Evolutionary conservation across 2,329 filamentous ascomycete genomes (phyloP).

Genomic region (Verticillium klebahnii): DNA sequence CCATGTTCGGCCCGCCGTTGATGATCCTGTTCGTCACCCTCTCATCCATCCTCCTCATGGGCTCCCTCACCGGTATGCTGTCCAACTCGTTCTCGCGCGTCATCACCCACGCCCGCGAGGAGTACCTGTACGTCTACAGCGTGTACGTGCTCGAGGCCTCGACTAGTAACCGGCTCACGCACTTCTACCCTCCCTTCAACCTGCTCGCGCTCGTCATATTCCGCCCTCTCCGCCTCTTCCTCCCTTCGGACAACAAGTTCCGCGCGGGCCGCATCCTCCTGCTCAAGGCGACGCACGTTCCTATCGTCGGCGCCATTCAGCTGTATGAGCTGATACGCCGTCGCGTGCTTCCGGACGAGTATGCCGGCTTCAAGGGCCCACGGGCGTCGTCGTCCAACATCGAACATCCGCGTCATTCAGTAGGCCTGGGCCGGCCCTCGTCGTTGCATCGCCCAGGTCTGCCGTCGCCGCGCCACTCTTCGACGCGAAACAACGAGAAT

Average conservation of each 20-base stretch:
- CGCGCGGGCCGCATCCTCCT: slow-evolving; percentile 57
- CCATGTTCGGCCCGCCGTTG: slow-evolving; percentile 53
- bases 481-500: slow-evolving; percentile 11
- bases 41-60: slow-evolving; percentile 74
- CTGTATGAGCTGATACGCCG: slow-evolving; percentile 55
- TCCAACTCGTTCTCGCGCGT: slow-evolving; percentile 69
- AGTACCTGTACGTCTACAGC: slow-evolving; percentile 74
- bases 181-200: slow-evolving; percentile 68
- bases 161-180: slow-evolving; percentile 63
- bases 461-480: slow-evolving; percentile 15
- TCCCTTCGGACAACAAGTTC: slow-evolving; percentile 59
- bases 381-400: slow-evolving; percentile 20
- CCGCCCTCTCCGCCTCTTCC: slow-evolving; percentile 65
- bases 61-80: slow-evolving; percentile 72
- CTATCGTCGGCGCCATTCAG: slow-evolving; percentile 65
- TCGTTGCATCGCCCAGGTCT: slow-evolving; percentile 18
- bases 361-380: slow-evolving; percentile 44
- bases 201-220: slow-evolving; percentile 68
- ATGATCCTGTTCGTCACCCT: slow-evolving; percentile 73
- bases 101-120: slow-evolving; percentile 62
- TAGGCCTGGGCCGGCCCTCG: slow-evolving; percentile 16
- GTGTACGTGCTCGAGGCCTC: slow-evolving; percentile 63
- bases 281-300: slow-evolving; percentile 60
- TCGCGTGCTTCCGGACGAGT: slow-evolving; percentile 35
- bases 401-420: slow-evolving; percentile 14